Conservation (phyloP, 805 yeast species). For the Cyberlindnera galapagoensis region DNA sequence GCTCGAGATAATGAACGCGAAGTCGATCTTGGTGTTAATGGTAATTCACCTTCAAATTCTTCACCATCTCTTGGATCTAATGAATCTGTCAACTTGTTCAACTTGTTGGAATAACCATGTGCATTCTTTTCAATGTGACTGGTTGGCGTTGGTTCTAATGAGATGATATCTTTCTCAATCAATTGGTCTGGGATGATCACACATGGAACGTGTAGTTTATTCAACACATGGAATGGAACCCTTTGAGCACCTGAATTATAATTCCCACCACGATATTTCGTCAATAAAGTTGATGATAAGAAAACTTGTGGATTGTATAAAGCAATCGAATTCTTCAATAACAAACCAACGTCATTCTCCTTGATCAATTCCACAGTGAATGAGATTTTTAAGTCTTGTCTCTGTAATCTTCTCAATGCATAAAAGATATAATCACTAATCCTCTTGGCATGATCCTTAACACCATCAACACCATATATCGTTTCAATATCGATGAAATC, state of each 20-base stretch:
- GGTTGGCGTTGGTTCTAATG: not conserved
- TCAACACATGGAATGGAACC: conserved; percentile 16
- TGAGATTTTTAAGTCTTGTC: conserved; percentile 13
- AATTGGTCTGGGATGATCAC: conserved; percentile 17
- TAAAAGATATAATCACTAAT: conserved; percentile 12
- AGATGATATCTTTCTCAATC: conserved; percentile 3
- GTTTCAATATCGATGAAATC: conserved; percentile 12
- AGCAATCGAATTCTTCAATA: conserved; percentile 13
- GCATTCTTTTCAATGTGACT: no score
- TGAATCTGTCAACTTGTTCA: conserved; percentile 4
- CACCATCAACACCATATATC: conserved; percentile 7
- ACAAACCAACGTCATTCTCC: conserved; percentile 8
- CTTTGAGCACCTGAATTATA: conserved; percentile 6
- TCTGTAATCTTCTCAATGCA: conserved; percentile 8
- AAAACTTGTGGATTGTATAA: conserved; percentile 19
- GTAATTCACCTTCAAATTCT: not conserved
- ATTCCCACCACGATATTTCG: conserved; percentile 6
- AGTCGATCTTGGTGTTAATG: conserved; percentile 2
- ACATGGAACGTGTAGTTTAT: conserved; percentile 16
- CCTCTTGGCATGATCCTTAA: conserved; percentile 11
- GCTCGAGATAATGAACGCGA: conserved; percentile 5
- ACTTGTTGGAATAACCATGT: no score
- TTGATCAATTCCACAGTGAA: conserved; percentile 22
- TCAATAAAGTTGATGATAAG: conserved; percentile 12
- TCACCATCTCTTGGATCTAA: conserved; percentile 3